Evolutionary conservation across 306 rosid species (phyloP), one percentile per base, ranked within the genome.

Genomic region (Begonia loranthoides): DNA sequence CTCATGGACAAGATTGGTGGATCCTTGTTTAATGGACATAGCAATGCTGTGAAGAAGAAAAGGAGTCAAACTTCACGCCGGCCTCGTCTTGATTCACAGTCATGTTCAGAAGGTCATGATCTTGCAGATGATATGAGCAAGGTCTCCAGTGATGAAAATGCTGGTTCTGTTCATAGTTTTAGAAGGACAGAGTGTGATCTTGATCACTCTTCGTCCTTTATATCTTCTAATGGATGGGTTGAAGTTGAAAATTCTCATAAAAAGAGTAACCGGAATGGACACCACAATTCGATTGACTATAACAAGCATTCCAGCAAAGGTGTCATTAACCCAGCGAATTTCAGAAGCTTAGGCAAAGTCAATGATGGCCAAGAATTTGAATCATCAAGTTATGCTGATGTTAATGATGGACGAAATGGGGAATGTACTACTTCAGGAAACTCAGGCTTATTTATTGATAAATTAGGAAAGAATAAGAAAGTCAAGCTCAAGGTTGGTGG

Each of bases 401-500:
- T n/a, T n/a, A n/a, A n/a, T n/a, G n/a, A n/a, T n/a, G n/a, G n/a
- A n/a, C n/a, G n/a, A n/a, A n/a, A n/a, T n/a, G n/a, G n/a, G n/a
- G 95, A 80, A 60, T 60, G 74, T 62, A 36, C 38, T 45, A 76
- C 70, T 61, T 64, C 68, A 60, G 79, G 79, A 66, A 74, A 72
- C 67, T 65, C 60, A 45, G 87, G 78, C 61, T 72, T 58, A 38
- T 40, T 10, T 41, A 56, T 40, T 14, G 87, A 82, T 64, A 85
- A 81, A 51, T 66, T 68, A 47, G 85, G 78, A 68, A 80, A 68
- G 40, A 83, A 85, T 41, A 90, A 85, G 60, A 90, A 79, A 72
- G 83, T 85, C 51, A 90, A 82, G 66, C 95, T 90, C 55, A 90
- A 67, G 78, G 92, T 85, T 60, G 72, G 92, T 34, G 94, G 95